A percentile compares a stretch with the other conserved stretches of the same genome.
Conservation (phyloP, 352 stramenopile genomes). For the Phytophthora melonis region DNA sequence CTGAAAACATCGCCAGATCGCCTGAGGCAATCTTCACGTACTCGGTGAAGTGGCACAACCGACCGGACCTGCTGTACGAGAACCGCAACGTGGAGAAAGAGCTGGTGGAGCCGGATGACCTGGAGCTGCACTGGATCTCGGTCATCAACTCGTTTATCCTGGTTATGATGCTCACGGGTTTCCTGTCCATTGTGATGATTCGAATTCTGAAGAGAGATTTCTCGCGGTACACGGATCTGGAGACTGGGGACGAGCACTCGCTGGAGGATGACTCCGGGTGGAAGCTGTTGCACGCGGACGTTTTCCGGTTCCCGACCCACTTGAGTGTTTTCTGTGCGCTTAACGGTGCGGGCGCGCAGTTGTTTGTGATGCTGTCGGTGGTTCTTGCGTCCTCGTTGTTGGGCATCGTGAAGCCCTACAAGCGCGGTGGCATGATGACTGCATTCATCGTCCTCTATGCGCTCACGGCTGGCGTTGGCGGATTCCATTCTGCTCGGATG, state of each 20-base stretch:
- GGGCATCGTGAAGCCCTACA: constrained; percentile 94
- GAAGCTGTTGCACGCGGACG: constrained; percentile 98
- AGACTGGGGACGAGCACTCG: constrained; percentile 84
- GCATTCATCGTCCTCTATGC: constrained; percentile 96
- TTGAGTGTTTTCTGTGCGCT: constrained; percentile 93
- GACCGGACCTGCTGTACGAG: constrained; percentile 88
- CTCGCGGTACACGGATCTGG: constrained; percentile 96
- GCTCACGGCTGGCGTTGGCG: constrained; percentile 93
- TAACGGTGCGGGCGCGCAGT: constrained; percentile 93
- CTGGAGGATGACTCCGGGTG: constrained; percentile 97
- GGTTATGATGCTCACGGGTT: constrained; percentile 96
- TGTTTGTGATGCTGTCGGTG: constrained; percentile 93
- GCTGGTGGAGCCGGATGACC: constrained; percentile 52
- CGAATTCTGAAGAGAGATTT: constrained; percentile 98
- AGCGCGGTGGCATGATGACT: constrained; percentile 93
- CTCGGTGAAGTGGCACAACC: constrained; percentile 95
- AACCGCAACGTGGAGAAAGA: constrained; percentile 88
- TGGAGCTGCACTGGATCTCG: constrained; percentile 97
- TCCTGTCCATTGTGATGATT: constrained; percentile 97
- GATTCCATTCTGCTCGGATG: constrained; percentile 93
- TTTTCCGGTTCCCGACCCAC: constrained; percentile 95
- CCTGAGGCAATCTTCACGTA: constrained; percentile 94
- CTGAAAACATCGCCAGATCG: constrained; percentile 47
- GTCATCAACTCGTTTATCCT: constrained; percentile 99
- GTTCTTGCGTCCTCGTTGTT: constrained; percentile 94